Conservation (phyloP, 192 early-diverging fungal genomes). For the Mortierella alpina region DNA sequence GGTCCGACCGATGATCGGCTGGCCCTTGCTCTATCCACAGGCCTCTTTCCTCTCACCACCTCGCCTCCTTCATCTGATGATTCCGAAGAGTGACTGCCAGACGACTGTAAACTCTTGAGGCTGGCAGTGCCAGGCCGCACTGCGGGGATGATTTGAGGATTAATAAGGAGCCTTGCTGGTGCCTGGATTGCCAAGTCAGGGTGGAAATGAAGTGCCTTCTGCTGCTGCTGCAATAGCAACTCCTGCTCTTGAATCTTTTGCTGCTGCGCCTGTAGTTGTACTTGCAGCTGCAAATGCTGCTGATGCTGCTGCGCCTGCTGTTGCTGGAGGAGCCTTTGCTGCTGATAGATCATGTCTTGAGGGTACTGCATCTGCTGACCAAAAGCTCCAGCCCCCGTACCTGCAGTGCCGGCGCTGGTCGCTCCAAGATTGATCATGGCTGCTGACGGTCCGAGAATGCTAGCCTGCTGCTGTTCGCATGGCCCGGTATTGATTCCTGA, state of each 20-base stretch:
- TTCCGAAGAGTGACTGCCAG: neutral
- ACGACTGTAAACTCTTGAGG: neutral
- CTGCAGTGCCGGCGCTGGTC: constrained; percentile 1
- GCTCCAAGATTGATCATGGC: constrained; percentile 23
- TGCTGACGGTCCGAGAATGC: neutral
- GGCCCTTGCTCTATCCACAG: neutral
- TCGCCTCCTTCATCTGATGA: neutral
- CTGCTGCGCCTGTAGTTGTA: constrained; percentile 9
- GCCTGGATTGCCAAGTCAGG: constrained; percentile 13
- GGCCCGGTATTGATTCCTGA: neutral
- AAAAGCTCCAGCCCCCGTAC: constrained; percentile 11
- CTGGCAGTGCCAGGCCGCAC: neutral
- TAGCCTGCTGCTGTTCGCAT: neutral
- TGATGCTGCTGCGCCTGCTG: constrained; percentile 18
- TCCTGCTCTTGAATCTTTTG: constrained; percentile 21
- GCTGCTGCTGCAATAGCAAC: neutral
- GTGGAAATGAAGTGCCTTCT: constrained; percentile 1
- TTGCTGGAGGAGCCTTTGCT: constrained; percentile 13
- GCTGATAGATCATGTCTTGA: constrained; percentile 9
- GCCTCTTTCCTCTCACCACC: neutral
- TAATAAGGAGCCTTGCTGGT: constrained; percentile 6
- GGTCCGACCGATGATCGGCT: neutral
- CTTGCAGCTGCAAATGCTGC: constrained; percentile 9
- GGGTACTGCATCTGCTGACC: constrained; percentile 11
- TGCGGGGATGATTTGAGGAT: constrained; percentile 7